Evolutionary conservation across 345 rosid genomes (phyloP).

Genomic region (Aethionema arabicum): DNA sequence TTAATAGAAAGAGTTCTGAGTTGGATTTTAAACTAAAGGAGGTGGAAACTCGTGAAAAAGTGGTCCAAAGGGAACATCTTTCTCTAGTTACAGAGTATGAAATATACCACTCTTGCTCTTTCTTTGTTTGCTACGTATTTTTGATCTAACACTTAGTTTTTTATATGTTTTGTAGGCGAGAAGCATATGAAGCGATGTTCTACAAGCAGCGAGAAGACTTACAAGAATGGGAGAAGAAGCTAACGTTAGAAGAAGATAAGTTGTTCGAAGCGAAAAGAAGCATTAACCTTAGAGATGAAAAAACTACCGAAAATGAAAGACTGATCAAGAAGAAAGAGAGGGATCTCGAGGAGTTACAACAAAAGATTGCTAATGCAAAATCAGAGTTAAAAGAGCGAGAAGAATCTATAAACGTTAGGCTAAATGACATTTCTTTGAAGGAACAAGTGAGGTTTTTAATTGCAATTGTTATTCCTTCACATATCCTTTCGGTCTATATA

Average conservation of each 20-base stretch:
- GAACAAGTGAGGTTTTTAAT: slow-evolving; percentile 55
- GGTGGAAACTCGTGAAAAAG: slow-evolving; percentile 62
- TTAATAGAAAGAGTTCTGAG: slow-evolving; percentile 56
- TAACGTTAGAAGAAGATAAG: slow-evolving; percentile 50
- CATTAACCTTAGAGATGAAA: slow-evolving; percentile 57
- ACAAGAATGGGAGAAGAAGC: slow-evolving; percentile 69
- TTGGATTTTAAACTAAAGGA: slow-evolving; percentile 72
- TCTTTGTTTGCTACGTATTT: slow-evolving; percentile 9
- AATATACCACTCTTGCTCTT: background rate
- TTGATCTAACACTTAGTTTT: slow-evolving; percentile 2
- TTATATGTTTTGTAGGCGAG: slow-evolving; percentile 53
- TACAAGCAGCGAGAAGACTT: slow-evolving; percentile 73
- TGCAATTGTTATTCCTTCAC: slow-evolving; percentile 2
- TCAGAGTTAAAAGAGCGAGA: slow-evolving; percentile 60
- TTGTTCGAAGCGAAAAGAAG: slow-evolving; percentile 51
- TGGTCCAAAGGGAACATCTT: slow-evolving; percentile 59
- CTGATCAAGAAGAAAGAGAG: slow-evolving; percentile 51
- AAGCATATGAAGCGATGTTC: slow-evolving; percentile 66
- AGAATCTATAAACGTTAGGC: slow-evolving; percentile 42
- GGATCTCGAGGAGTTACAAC: slow-evolving; percentile 54
- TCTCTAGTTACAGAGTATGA: slow-evolving; percentile 69
- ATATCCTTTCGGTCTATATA: slow-evolving; percentile 20
- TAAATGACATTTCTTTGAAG: slow-evolving; percentile 53
- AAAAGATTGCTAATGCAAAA: slow-evolving; percentile 46
- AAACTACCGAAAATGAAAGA: slow-evolving; percentile 48